phyloP scores from a whole-genome alignment of 164 flowering plant species.

The Vitis riparia region DNA sequence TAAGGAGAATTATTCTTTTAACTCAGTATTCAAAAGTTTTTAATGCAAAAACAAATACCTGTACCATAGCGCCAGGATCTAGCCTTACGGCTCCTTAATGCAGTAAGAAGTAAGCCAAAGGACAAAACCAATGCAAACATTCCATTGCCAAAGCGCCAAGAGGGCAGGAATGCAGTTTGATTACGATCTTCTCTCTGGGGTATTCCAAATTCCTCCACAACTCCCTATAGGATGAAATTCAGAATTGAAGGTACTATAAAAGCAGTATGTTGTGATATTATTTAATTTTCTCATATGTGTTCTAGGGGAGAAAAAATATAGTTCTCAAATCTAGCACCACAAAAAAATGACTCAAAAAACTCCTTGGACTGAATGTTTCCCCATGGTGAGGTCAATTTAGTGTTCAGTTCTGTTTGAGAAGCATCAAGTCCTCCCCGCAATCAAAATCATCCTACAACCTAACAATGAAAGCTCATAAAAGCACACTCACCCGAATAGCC shows the following conservation, averaged over 20 bases:
- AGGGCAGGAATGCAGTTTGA: constrained; percentile 52
- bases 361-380: too few species aligned
- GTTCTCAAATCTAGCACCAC: not conserved
- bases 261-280: not conserved
- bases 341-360: too few species aligned
- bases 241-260: not conserved
- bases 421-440: too few species aligned
- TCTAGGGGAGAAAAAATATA: not conserved
- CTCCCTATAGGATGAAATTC: constrained; percentile 48
- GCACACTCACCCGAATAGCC: constrained; percentile 73
- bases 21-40: not conserved
- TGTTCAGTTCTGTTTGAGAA: too few species aligned
- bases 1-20: not conserved
- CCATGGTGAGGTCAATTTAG: too few species aligned
- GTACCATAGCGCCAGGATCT: constrained; percentile 97
- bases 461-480: not conserved
- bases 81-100: constrained; percentile 87
- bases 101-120: constrained; percentile 91
- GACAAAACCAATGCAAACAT: constrained; percentile 94
- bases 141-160: constrained; percentile 97
- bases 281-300: not conserved
- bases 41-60: constrained; percentile 38
- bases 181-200: constrained; percentile 72
- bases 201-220: constrained; percentile 83
- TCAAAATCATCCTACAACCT: not conserved